Percentiles rank a stretch among this genome's conserved stretches.
These are phyloP conservation scores for Halenospora varia DNA, from an alignment of 495 filamentous ascomycete genomes.

Conservation along the genomic window DNA sequence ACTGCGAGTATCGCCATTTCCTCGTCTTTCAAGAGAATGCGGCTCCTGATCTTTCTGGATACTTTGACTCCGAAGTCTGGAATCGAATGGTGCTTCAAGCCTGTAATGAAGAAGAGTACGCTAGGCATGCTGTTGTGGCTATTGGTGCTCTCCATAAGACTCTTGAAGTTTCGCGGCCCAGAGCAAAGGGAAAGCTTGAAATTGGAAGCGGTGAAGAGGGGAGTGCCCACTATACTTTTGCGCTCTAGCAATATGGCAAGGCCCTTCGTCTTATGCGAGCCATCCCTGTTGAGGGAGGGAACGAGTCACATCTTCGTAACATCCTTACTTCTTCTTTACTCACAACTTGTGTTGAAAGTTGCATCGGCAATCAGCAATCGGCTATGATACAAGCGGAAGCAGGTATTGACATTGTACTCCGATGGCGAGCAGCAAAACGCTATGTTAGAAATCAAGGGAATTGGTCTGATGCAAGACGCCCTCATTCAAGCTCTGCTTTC, in stretches of 20 bases:
- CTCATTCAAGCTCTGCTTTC: not conserved
- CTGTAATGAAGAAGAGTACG: constrained; percentile 50
- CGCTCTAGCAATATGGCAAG: constrained; percentile 2
- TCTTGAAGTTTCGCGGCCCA: constrained; percentile 41
- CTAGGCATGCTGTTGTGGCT: constrained; percentile 59
- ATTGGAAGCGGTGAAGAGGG: too few species aligned
- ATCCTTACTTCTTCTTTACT: constrained; percentile 1
- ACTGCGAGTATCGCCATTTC: constrained; percentile 48
- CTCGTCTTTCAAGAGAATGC: constrained; percentile 52
- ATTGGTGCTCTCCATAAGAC: constrained; percentile 57
- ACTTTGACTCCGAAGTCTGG: constrained; percentile 57
- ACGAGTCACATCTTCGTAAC: not conserved
- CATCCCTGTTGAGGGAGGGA: not conserved
- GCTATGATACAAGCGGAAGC: not conserved
- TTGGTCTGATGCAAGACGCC: not conserved
- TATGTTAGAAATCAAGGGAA: not conserved
- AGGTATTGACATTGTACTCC: not conserved
- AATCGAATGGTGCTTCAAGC: constrained; percentile 48
- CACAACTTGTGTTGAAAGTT: constrained; percentile 5
- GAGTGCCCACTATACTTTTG: constrained; percentile 1
- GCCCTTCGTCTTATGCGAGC: constrained; percentile 1
- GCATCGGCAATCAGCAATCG: constrained; percentile 1
- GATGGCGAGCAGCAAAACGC: not conserved
- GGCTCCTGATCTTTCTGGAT: constrained; percentile 50
- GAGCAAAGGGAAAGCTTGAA: constrained; percentile 11